Conservation (phyloP, 768 basidiomycete species). For the Holtermanniella nyarrowii region DNA sequence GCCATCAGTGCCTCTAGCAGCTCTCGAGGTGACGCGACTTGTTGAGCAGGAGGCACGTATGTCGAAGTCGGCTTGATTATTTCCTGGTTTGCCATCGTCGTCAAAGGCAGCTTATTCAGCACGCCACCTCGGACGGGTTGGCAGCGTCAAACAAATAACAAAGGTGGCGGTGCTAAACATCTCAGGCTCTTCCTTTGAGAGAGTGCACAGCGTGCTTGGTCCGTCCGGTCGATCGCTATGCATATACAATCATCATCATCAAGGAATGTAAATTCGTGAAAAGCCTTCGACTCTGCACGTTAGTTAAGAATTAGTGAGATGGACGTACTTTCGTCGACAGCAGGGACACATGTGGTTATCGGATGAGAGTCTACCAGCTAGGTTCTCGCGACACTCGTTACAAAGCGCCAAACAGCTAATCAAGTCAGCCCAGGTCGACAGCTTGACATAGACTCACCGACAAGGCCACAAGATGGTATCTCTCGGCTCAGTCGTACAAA, state of each 20-base stretch:
- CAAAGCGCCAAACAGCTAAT: constrained; percentile 29
- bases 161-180: no score
- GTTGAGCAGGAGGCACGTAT: neutral
- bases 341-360: constrained; percentile 36
- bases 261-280: constrained; percentile 31
- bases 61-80: neutral
- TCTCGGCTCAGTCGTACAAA: constrained; percentile 30
- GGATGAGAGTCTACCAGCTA: constrained; percentile 28
- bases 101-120: no score
- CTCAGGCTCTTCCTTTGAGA: no score
- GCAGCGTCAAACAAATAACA: no score
- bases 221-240: no score
- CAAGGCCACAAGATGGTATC: constrained; percentile 37
- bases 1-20: neutral
- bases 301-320: neutral
- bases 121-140: no score
- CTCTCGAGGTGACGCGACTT: no score
- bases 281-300: constrained; percentile 28
- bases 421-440: neutral
- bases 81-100: no score
- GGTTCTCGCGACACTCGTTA: constrained; percentile 32
- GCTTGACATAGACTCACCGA: constrained; percentile 7
- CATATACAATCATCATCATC: neutral
- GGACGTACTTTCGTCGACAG: constrained; percentile 21
- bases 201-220: no score